Evolutionary conservation across 2,329 filamentous ascomycete species (phyloP).

Genomic region (Neonectria sp.): DNA sequence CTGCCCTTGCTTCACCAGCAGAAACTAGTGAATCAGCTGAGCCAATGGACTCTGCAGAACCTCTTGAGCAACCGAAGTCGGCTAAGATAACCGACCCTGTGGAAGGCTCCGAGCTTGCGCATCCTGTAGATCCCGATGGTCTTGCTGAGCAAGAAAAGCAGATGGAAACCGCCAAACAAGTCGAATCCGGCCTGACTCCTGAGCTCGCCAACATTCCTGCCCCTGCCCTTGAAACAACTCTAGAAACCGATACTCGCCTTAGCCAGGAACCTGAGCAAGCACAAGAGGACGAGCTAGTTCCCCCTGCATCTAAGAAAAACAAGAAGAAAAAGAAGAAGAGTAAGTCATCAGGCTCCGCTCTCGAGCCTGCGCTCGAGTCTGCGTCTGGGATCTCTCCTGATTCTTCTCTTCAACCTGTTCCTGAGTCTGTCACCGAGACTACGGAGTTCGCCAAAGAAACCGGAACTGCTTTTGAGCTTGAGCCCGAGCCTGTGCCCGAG

Average conservation of each 20-base stretch:
- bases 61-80: background rate
- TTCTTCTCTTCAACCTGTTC: background rate
- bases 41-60: slow-evolving; percentile 14
- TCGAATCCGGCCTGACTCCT: background rate
- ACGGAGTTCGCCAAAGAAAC: background rate
- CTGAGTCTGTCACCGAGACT: background rate
- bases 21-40: background rate
- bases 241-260: background rate
- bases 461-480: background rate
- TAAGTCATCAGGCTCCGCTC: slow-evolving; percentile 9
- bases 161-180: slow-evolving; percentile 19
- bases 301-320: slow-evolving; percentile 45
- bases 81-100: background rate
- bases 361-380: background rate
- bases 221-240: background rate
- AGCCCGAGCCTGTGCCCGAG: background rate
- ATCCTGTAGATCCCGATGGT: slow-evolving; percentile 3
- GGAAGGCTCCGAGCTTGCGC: background rate
- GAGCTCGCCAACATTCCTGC: background rate
- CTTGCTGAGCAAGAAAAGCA: slow-evolving; percentile 14
- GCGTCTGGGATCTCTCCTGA: background rate
- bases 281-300: slow-evolving; percentile 10
- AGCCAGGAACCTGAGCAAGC: background rate
- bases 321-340: slow-evolving; percentile 33
- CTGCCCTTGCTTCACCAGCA: background rate